A percentile compares a stretch with the other conserved stretches of the same genome.
Evolutionary conservation across 306 rosid genomes (phyloP).

Genomic region (Astragalus membranaceus): DNA sequence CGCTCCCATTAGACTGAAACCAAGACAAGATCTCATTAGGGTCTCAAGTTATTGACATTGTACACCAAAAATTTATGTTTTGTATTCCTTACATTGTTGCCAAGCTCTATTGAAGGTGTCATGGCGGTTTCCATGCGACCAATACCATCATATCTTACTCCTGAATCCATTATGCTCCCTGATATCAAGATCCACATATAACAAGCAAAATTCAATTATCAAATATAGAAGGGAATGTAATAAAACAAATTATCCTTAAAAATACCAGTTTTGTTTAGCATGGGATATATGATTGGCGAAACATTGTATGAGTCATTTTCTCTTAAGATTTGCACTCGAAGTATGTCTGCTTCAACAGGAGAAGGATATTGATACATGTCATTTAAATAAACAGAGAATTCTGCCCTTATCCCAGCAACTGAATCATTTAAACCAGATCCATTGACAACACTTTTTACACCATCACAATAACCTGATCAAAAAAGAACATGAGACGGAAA

Average conservation of each 20-base stretch:
- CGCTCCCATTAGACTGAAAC: conserved; percentile 42
- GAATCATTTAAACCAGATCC: conserved; percentile 80
- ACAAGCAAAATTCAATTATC: neutral
- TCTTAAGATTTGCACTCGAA: conserved; percentile 53
- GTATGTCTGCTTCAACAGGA: conserved; percentile 50
- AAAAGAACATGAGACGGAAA: conserved; percentile 6
- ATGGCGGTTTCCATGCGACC: conserved; percentile 32
- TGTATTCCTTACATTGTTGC: conserved; percentile 45
- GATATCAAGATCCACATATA: neutral
- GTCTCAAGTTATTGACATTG: neutral
- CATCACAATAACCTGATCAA: conserved; percentile 71
- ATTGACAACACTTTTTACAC: conserved; percentile 63
- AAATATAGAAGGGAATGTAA: neutral
- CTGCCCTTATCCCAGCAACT: conserved; percentile 42
- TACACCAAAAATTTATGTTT: conserved; percentile 3
- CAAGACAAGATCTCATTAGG: conserved; percentile 15
- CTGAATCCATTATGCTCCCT: conserved; percentile 35
- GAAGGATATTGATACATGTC: conserved; percentile 72
- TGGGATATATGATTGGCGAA: conserved; percentile 42
- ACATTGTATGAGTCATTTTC: conserved; percentile 41
- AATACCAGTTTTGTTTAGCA: conserved; percentile 47
- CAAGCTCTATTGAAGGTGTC: conserved; percentile 27
- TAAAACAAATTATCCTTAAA: conserved; percentile 8
- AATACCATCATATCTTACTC: conserved; percentile 24
- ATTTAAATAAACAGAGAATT: conserved; percentile 56